Evolutionary conservation across 2,329 filamentous ascomycete species (phyloP).

Genomic region (Fusarium paranaense): DNA sequence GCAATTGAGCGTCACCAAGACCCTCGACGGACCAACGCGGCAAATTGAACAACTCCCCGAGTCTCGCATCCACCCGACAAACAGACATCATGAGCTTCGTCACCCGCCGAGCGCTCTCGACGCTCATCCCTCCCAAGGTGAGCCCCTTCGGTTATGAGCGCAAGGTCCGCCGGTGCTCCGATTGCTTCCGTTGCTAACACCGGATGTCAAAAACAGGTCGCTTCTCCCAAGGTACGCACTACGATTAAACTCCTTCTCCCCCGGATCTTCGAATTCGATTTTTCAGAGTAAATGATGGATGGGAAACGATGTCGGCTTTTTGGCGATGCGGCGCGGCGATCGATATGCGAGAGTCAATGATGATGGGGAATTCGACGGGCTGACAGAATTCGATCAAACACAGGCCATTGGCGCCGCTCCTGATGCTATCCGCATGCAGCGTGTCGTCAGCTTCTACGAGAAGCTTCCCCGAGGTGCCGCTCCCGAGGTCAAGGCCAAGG

Average conservation of each 20-base stretch:
- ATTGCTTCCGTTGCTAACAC: slow-evolving; percentile 55
- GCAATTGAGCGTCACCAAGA: slow-evolving; percentile 51
- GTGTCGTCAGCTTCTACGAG: slow-evolving; percentile 98
- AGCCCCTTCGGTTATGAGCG: slow-evolving; percentile 48
- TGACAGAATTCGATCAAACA: slow-evolving; percentile 48
- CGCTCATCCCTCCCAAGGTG: slow-evolving; percentile 99
- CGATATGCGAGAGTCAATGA: slow-evolving; percentile 18
- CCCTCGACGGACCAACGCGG: slow-evolving; percentile 48
- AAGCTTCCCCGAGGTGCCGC: slow-evolving; percentile 94
- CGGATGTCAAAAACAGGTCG: slow-evolving; percentile 66
- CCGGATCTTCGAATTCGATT: slow-evolving; percentile 24
- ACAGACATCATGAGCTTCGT: slow-evolving; percentile 89
- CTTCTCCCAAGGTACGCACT: slow-evolving; percentile 80
- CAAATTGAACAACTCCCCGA: slow-evolving; percentile 42
- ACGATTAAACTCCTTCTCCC: neutral
- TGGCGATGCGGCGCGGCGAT: slow-evolving; percentile 19
- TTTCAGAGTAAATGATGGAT: slow-evolving; percentile 17
- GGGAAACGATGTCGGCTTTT: slow-evolving; percentile 22
- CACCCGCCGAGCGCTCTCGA: slow-evolving; percentile 91
- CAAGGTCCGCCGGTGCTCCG: slow-evolving; percentile 41
- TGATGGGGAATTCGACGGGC: slow-evolving; percentile 40
- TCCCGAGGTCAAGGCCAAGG: slow-evolving; percentile 83
- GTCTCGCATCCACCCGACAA: slow-evolving; percentile 37
- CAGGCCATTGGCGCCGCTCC: slow-evolving; percentile 95
- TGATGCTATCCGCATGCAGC: slow-evolving; percentile 97